Evolutionary conservation across 2,329 filamentous ascomycete genomes (phyloP), one percentile per base, ranked within the genome.

Genomic region (Aureobasidium sp.): DNA sequence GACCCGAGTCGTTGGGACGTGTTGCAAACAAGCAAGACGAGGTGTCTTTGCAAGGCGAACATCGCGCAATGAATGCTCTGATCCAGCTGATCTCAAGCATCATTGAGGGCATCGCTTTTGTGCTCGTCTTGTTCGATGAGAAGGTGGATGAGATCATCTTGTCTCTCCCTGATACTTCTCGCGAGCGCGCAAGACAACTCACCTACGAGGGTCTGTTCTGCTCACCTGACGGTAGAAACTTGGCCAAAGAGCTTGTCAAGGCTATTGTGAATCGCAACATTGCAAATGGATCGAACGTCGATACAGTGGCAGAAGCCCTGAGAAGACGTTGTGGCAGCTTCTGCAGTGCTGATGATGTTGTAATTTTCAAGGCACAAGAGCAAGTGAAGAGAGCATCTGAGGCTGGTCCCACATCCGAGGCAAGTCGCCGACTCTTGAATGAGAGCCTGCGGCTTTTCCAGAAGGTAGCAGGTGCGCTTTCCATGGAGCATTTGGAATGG

Each of bases 181-280:
- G 85, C 56, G 77, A 84, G 58, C 79, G 83, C 55, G 81, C 95
- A 49, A 79, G 81, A 55, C 79, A 84, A 30, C 77, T 98, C 50
- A 96, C 89, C 0, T 98, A 88, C 64, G 89, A 97, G 67, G 80
- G 81, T 40, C 80, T 98, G 0, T 97, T 98, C 68, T 87, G 88
- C 3, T 83, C 85, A 37, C 71, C 78, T 5, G 78, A 83, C 16
- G 93, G 93, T 27, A 89, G 89, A 61, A 89, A 95, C 10, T 79
- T 97, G 21, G 94, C 91, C 2, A 96, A 95, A 69, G 80, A 95
- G 53, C 77, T 98, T 1, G 93, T 98, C 54, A 98, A 97, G 68
- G 90, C 91, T 0, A 97, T 98, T 63, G 93, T 98, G 52, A 97
- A 97, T 68, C 84, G 90, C 63, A 98, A 95, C 68, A 98, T 98